Evolutionary conservation across 192 early-diverging fungal species (phyloP), one percentile per base, ranked within the genome.

Genomic region (Coemansia sp.): DNA sequence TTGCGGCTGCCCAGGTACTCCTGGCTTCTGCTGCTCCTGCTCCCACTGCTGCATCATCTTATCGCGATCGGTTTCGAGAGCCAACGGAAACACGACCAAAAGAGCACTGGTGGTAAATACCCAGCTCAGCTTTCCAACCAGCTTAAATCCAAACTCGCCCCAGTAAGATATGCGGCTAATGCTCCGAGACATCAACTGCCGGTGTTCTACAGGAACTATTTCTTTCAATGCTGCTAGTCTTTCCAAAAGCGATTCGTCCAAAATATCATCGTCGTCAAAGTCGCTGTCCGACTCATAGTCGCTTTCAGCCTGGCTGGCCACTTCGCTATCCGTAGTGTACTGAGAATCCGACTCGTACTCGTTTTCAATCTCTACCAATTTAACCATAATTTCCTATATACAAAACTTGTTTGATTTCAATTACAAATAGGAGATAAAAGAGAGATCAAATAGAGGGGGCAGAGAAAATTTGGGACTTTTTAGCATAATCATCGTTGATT

Each of bases 1-100:
- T 47, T 49, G 46, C 57, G 53, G 13, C 33, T 30, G 51, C 36
- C 50, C 52, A 12, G 53, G 39, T 0, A 19, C 31, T 9, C 43
- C 53, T 23, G 20, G 39, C 78, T 73, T 65, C 35, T 57, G 61
- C 68, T 65, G 62, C 36, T 81, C 84, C 53, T 81, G 84, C 72
- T 94, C 94, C 73, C 90, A 89, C 71, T 88, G 86, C 61, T 89
- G 81, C 65, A 93, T 80, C 59, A 87, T 87, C 63, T 88, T 83
- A 55, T 97, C 94, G 59, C 87, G 85, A 72, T 94, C 92, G 18
- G 91, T 72, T 67, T 94, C 94, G 44, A 92, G 70, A 9, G 90
- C 90, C 38, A 97, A 79, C 36, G 94, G 94, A 56, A 94, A 71
- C 43, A 89, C 83, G 11, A 97, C 70, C 4, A 97, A 73, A 55